A percentile compares a stretch with the other conserved stretches of the same genome.
These are phyloP conservation scores for Magnusiomyces clavatus DNA, from an alignment of 1,139 yeast genomes.

Conservation along the genomic window DNA sequence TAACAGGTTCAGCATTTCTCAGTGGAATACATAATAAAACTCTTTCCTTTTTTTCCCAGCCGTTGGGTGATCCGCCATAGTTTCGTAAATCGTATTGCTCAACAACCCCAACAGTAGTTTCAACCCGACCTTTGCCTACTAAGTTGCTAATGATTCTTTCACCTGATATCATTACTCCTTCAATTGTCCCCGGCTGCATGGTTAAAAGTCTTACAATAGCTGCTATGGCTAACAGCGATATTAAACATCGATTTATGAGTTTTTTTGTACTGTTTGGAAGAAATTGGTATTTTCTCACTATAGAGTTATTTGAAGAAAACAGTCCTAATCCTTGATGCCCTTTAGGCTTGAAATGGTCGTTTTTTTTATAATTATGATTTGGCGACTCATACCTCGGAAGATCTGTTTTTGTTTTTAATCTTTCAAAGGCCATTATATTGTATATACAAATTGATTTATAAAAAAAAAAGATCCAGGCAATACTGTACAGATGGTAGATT, in stretches of 20 bases:
- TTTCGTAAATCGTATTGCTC: conserved; percentile 47
- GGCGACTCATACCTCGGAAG: conserved; percentile 3
- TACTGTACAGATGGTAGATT: too few species aligned
- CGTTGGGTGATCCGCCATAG: conserved; percentile 42
- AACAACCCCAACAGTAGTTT: conserved; percentile 23
- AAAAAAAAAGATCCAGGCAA: too few species aligned
- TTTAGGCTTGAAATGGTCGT: conserved; percentile 1
- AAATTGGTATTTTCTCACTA: background rate
- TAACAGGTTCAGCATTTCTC: conserved; percentile 57
- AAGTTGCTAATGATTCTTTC: background rate
- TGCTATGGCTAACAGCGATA: background rate
- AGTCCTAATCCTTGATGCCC: background rate
- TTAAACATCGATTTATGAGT: background rate
- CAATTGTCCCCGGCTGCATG: background rate
- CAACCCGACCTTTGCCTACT: background rate
- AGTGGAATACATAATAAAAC: conserved; percentile 57
- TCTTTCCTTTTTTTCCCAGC: conserved; percentile 49
- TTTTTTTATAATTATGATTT: background rate
- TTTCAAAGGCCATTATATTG: conserved; percentile 4
- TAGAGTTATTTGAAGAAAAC: background rate
- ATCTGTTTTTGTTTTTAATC: conserved; percentile 2
- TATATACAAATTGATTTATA: too few species aligned
- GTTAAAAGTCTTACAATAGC: background rate
- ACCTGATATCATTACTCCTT: background rate
- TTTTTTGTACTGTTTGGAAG: background rate